Base-by-base conservation (phyloP, 192 early-diverging fungal species). In the Coemansia sp. region DNA sequence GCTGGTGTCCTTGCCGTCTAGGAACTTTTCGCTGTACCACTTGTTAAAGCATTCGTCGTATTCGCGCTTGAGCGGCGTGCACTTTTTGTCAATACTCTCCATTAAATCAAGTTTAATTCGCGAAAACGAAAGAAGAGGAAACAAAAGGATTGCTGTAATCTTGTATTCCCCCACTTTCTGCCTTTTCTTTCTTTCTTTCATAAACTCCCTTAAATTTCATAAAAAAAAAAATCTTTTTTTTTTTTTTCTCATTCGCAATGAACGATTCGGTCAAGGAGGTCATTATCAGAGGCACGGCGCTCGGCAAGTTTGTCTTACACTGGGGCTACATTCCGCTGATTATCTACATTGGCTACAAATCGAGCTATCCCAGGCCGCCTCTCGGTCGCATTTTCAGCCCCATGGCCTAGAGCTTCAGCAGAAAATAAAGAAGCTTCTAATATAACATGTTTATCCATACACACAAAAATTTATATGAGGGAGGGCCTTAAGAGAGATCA, bases 11-110 rank as follows among this genome's bases (percentile, higher is more conserved):
- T 92, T 88, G 33, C 95, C 94, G 60, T 93, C 91, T n/a, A 98
- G 76, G 65, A 94, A 95, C 78, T 93, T 92, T 73, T 95, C 93
- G 40, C 93, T 88, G 73, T 98, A 98, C 95, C 95, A 98, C 62
- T 90, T 89, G 70, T 94, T 95, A 69, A 98, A 98, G 71, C 95
- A 98, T 26, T 71, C 77, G 40, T 98, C 94, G 66, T 95, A 98
- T 66, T 92, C 83, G 68, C 90, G 85, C 84, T 93, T 94, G 34
- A 93, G 80, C 39, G 86, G 80, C 21, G 90, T 92, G 69, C 93
- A 93, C 63, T 93, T 82, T 59, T 77, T 69, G 42, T 89, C 88
- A 56, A 82, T 71, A 50, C 79, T 82, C 14, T 82, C 79, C 79
- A 82, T 82, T 50, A 71, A 68, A 66, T 20, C 40, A 39, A 53